A percentile compares a stretch with the other conserved stretches of the same genome.
phyloP scores from a whole-genome alignment of 2,329 filamentous ascomycete species.

The Penicillium brasilianum region DNA sequence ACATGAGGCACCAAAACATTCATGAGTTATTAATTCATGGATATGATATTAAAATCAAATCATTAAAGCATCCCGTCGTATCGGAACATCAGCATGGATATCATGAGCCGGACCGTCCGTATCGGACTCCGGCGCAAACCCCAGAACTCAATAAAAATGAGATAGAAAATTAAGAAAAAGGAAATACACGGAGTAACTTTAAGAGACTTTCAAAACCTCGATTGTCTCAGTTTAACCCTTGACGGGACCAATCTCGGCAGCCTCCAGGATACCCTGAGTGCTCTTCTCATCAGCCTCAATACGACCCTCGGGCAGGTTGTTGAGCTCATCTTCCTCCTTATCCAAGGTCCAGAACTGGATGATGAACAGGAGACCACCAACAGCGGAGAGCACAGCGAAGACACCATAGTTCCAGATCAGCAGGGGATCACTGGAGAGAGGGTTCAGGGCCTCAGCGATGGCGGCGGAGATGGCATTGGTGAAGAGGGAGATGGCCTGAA shows the following conservation, averaged over 20 bases:
- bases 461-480: constrained; percentile 72
- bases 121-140: not conserved
- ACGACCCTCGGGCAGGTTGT: constrained; percentile 44
- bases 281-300: constrained; percentile 20
- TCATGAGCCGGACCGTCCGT: not conserved
- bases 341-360: constrained; percentile 68
- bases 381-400: constrained; percentile 65
- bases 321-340: constrained; percentile 70
- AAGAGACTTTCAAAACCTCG: not conserved
- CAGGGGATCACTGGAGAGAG: constrained; percentile 66
- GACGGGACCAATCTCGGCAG: constrained; percentile 23
- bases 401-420: constrained; percentile 75
- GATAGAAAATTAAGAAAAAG: not conserved
- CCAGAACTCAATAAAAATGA: constrained; percentile 1
- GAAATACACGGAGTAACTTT: not conserved
- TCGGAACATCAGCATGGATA: constrained; percentile 2
- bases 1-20: not conserved
- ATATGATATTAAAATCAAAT: constrained; percentile 1
- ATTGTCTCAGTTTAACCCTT: constrained; percentile 9
- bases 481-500: constrained; percentile 70
- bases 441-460: constrained; percentile 69
- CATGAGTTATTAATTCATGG: not conserved
- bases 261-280: constrained; percentile 12
- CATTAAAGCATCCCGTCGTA: constrained; percentile 9
- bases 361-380: constrained; percentile 71